These are phyloP conservation scores for Colletotrichum nymphaeae DNA, from an alignment of 2,329 filamentous ascomycete species.

Conservation along the genomic window DNA sequence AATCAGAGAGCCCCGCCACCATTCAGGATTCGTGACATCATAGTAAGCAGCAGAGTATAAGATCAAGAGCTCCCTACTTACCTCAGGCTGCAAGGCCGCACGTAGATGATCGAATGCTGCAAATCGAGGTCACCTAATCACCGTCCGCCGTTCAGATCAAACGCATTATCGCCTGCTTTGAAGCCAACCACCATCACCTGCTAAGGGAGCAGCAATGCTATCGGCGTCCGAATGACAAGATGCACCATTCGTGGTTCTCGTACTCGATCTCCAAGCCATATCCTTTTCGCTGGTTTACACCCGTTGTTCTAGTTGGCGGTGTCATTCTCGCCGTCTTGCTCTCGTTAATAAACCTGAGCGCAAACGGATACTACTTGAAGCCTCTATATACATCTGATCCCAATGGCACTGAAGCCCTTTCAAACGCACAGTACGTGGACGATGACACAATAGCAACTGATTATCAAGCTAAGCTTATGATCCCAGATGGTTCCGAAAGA, in stretches of 20 bases:
- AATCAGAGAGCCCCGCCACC: too few species aligned
- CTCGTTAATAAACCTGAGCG: not conserved
- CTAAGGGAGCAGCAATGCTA: too few species aligned
- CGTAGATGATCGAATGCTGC: too few species aligned
- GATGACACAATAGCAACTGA: rapidly evolving
- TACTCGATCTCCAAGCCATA: not conserved
- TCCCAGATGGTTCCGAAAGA: not conserved
- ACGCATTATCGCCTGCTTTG: not conserved
- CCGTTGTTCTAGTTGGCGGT: not conserved
- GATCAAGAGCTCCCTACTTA: too few species aligned
- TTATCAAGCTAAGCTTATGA: not conserved
- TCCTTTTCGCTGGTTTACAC: not conserved
- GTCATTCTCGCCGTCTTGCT: not conserved
- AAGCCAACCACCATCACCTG: not conserved
- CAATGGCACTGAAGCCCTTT: not conserved
- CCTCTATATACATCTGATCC: not conserved
- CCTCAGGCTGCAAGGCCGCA: too few species aligned
- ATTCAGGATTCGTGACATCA: too few species aligned
- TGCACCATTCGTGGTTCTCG: not conserved
- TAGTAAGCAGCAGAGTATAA: too few species aligned
- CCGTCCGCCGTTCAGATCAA: not conserved
- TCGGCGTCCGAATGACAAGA: not conserved
- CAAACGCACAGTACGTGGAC: not conserved
- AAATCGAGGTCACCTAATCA: too few species aligned
- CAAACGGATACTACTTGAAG: not conserved